Conservation (phyloP, 192 early-diverging fungal genomes). For the Podila epigama region DNA sequence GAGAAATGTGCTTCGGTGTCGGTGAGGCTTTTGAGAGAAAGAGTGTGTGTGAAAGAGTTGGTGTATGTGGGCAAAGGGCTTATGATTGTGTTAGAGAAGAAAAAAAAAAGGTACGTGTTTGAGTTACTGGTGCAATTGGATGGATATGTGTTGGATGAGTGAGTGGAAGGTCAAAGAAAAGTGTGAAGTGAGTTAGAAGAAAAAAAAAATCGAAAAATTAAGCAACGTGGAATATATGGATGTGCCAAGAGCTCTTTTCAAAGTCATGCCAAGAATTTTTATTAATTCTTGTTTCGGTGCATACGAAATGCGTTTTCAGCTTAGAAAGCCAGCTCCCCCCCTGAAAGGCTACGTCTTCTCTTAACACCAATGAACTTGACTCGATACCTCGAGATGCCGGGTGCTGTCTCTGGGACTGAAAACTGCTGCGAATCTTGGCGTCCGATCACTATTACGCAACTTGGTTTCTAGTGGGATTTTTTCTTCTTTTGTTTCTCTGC, state of each 20-base stretch:
- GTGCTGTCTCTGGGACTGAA: too few relatives aligned
- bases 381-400: too few relatives aligned
- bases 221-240: too few relatives aligned
- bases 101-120: not conserved
- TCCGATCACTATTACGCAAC: too few relatives aligned
- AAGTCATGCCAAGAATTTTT: not conserved
- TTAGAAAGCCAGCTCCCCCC: too few relatives aligned
- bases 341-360: too few relatives aligned
- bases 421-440: constrained; percentile 2
- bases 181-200: not conserved
- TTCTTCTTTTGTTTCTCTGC: too few relatives aligned
- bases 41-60: not conserved
- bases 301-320: not conserved
- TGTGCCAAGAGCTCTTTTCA: not conserved
- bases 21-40: not conserved
- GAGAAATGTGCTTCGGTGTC: not conserved
- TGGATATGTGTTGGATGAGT: not conserved
- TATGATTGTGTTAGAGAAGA: not conserved
- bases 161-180: not conserved
- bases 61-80: not conserved
- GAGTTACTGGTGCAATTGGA: not conserved
- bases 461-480: too few relatives aligned
- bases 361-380: too few relatives aligned
- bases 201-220: not conserved
- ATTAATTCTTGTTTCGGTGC: not conserved